These are phyloP conservation scores for Ajuga reptans DNA, from an alignment of 305 asterid species.

Conservation along the genomic window DNA sequence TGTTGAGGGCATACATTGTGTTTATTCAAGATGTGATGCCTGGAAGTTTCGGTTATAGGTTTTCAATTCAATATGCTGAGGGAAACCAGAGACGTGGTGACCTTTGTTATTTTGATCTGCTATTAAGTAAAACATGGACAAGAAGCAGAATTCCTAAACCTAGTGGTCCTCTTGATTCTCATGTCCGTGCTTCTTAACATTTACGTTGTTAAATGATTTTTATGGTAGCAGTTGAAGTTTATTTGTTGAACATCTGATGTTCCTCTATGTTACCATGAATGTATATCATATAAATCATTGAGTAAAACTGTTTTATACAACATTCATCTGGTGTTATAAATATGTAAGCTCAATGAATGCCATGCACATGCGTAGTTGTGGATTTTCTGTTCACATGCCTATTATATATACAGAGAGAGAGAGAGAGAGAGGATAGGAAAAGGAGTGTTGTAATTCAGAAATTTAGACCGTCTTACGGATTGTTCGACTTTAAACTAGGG, in stretches of 20 bases:
- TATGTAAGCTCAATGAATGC: neutral
- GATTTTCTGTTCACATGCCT: neutral
- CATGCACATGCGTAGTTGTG: neutral
- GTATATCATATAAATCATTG: neutral
- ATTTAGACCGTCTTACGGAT: neutral
- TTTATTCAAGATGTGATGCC: neutral
- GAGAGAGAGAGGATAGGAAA: too few relatives aligned
- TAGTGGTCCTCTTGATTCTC: neutral
- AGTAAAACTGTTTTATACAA: neutral
- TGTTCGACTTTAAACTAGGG: neutral
- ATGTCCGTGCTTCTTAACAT: neutral
- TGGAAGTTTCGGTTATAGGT: neutral
- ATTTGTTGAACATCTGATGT: neutral
- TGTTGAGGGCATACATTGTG: neutral
- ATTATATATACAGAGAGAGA: neutral
- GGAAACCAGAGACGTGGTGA: neutral
- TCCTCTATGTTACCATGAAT: neutral
- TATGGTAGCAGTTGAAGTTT: neutral
- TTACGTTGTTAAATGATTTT: neutral
- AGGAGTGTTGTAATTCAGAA: neutral
- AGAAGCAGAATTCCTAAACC: neutral
- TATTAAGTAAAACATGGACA: neutral
- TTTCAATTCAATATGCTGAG: neutral
- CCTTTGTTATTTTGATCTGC: neutral
- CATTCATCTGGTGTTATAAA: neutral